Percentiles rank a stretch among this genome's conserved stretches.
Evolutionary conservation across 2,329 filamentous ascomycete genomes (phyloP).

Genomic region (Chrysoporthe cubensis): DNA sequence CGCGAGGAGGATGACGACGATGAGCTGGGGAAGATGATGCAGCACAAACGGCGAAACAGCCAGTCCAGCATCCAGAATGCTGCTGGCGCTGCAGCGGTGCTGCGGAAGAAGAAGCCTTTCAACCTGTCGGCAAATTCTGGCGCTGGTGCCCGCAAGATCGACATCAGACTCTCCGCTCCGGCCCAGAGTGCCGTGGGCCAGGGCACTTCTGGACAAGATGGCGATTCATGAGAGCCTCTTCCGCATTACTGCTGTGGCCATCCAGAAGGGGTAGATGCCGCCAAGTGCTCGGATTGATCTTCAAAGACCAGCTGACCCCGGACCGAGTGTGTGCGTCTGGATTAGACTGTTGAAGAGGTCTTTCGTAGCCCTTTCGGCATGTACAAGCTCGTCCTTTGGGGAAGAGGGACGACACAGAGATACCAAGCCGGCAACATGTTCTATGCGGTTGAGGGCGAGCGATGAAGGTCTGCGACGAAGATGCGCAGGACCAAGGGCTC

Average conservation of each 20-base stretch:
- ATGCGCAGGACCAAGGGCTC: background rate
- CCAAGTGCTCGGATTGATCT: background rate
- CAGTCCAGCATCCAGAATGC: slow-evolving; percentile 51
- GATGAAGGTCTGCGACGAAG: background rate
- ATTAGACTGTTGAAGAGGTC: background rate
- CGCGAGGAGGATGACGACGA: slow-evolving; percentile 94
- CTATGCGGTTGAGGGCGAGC: background rate
- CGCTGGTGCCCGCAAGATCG: slow-evolving; percentile 56
- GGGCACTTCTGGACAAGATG: slow-evolving; percentile 43
- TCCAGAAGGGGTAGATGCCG: background rate
- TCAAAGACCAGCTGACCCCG: background rate
- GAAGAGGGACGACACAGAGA: background rate
- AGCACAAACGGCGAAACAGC: slow-evolving; percentile 65
- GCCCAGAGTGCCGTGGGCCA: slow-evolving; percentile 43
- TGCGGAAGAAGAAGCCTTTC: slow-evolving; percentile 53
- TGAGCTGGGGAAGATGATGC: slow-evolving; percentile 81
- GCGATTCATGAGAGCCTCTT: slow-evolving; percentile 41
- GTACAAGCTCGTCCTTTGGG: background rate
- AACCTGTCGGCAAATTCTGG: slow-evolving; percentile 44
- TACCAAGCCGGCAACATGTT: background rate
- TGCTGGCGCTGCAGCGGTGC: slow-evolving; percentile 42
- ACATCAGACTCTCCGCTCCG: slow-evolving; percentile 58
- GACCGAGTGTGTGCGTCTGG: background rate
- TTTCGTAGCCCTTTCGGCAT: background rate
- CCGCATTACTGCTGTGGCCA: background rate